A percentile compares a stretch with the other conserved stretches of the same genome.
phyloP scores from a whole-genome alignment of 164 flowering plant species.

The Tetracentron sinense region DNA sequence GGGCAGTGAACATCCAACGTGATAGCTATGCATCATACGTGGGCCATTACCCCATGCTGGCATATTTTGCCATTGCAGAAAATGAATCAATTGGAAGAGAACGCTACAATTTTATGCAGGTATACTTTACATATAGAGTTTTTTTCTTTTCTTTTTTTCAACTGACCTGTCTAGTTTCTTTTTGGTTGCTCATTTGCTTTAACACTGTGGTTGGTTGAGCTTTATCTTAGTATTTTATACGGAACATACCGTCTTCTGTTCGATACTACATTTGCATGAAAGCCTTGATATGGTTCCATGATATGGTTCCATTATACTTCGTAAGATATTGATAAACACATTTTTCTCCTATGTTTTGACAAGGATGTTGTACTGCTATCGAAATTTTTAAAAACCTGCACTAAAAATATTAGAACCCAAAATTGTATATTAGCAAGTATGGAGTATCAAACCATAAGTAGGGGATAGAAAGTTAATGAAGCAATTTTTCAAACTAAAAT shows the following conservation, averaged over 20 bases:
- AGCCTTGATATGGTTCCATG: neutral
- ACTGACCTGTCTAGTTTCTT: neutral
- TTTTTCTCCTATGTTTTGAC: too few relatives aligned
- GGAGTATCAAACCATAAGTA: too few relatives aligned
- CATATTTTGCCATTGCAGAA: constrained; percentile 89
- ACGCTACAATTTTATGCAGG: constrained; percentile 99
- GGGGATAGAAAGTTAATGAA: too few relatives aligned
- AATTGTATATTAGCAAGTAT: too few relatives aligned
- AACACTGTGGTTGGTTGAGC: neutral
- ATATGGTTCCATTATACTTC: too few relatives aligned
- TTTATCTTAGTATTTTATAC: neutral
- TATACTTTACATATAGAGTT: constrained; percentile 12
- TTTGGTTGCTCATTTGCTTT: neutral
- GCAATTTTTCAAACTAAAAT: too few relatives aligned
- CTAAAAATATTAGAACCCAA: too few relatives aligned
- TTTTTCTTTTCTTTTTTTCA: neutral
- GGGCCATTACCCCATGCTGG: constrained; percentile 83
- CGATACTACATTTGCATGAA: neutral
- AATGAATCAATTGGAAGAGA: constrained; percentile 97
- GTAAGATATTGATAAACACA: too few relatives aligned
- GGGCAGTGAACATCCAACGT: constrained; percentile 98
- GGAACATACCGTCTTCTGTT: neutral
- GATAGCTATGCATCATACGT: constrained; percentile 93
- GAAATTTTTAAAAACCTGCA: too few relatives aligned
- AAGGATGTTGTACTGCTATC: too few relatives aligned